phyloP scores from a whole-genome alignment of 2,329 filamentous ascomycete species.

The Cytospora chrysosperma region DNA sequence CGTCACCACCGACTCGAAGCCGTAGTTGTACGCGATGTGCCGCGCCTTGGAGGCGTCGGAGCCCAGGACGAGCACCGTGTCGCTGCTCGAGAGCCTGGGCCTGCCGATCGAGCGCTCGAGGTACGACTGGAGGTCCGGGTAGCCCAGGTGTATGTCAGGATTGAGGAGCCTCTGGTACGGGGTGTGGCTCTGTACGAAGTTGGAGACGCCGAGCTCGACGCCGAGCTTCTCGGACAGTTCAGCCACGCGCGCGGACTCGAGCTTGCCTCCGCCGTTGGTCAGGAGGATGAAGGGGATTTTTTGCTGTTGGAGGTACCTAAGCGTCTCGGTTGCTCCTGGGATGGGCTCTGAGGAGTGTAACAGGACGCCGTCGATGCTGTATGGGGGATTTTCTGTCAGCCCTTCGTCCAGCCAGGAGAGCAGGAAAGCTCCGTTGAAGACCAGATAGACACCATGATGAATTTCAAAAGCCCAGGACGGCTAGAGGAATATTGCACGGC shows the following conservation, averaged over 20 bases:
- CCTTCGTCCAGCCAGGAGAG: not conserved
- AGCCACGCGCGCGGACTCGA: slow-evolving; percentile 69
- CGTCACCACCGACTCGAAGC: slow-evolving; percentile 79
- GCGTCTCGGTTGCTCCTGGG: slow-evolving; percentile 71
- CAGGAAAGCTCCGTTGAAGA: not conserved
- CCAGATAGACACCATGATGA: too few relatives aligned
- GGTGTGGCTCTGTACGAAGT: slow-evolving; percentile 88
- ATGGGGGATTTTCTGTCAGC: not conserved
- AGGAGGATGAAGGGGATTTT: slow-evolving; percentile 89
- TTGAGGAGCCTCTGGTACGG: slow-evolving; percentile 74
- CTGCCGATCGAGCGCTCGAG: slow-evolving; percentile 27
- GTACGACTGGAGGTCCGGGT: not conserved
- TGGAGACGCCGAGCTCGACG: slow-evolving; percentile 61
- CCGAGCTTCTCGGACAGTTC: slow-evolving; percentile 68
- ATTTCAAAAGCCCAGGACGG: too few relatives aligned
- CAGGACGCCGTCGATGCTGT: slow-evolving; percentile 87
- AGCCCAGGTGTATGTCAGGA: slow-evolving; percentile 39
- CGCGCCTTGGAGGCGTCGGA: slow-evolving; percentile 67
- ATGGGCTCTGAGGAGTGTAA: slow-evolving; percentile 78
- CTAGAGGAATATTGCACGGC: too few relatives aligned
- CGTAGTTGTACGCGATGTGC: slow-evolving; percentile 72
- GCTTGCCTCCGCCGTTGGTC: slow-evolving; percentile 91
- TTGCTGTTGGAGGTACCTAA: slow-evolving; percentile 70
- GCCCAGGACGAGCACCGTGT: slow-evolving; percentile 73
- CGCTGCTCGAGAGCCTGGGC: slow-evolving; percentile 46